Percentiles rank a stretch among this genome's conserved stretches.
Evolutionary conservation across 139 green algal genomes (phyloP).

Genomic region (Chlamydomonas incerta): DNA sequence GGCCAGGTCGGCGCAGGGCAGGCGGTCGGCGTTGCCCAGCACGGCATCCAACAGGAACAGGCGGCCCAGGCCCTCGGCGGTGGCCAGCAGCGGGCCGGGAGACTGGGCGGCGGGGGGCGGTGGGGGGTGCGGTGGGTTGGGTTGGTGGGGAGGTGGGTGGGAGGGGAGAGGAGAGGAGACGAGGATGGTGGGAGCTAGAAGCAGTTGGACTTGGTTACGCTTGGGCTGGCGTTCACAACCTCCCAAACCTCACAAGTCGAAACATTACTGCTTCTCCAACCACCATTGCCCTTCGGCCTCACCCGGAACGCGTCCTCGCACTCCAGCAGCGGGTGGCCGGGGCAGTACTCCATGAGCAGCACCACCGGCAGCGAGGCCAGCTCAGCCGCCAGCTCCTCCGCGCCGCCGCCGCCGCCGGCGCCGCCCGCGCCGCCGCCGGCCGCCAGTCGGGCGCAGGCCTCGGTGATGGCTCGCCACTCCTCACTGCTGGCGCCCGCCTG

Average conservation of each 20-base stretch:
- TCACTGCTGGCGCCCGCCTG: constrained; percentile 44
- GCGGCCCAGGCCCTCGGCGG: constrained; percentile 68
- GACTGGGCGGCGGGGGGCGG: not conserved
- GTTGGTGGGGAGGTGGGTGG: not conserved
- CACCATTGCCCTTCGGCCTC: not conserved
- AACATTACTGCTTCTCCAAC: no score
- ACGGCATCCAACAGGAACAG: constrained; percentile 84
- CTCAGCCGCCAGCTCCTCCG: constrained; percentile 65
- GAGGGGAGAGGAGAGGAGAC: no score
- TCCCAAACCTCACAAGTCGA: no score
- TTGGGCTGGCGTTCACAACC: no score
- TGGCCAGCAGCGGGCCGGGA: not conserved
- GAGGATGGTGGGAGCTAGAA: no score
- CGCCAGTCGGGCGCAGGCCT: not conserved
- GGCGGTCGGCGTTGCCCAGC: constrained; percentile 84
- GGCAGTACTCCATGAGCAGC: constrained; percentile 84
- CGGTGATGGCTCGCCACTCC: constrained; percentile 35
- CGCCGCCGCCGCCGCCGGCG: not conserved
- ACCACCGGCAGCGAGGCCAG: constrained; percentile 62
- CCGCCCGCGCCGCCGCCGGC: not conserved
- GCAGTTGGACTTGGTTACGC: no score
- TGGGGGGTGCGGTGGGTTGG: not conserved
- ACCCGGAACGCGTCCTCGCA: constrained; percentile 57
- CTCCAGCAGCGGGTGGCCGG: constrained; percentile 61
- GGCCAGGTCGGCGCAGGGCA: constrained; percentile 76